Percentiles rank a stretch among this genome's conserved stretches.
phyloP scores from a whole-genome alignment of 164 flowering plant species.

The Nymphaea thermarum region DNA sequence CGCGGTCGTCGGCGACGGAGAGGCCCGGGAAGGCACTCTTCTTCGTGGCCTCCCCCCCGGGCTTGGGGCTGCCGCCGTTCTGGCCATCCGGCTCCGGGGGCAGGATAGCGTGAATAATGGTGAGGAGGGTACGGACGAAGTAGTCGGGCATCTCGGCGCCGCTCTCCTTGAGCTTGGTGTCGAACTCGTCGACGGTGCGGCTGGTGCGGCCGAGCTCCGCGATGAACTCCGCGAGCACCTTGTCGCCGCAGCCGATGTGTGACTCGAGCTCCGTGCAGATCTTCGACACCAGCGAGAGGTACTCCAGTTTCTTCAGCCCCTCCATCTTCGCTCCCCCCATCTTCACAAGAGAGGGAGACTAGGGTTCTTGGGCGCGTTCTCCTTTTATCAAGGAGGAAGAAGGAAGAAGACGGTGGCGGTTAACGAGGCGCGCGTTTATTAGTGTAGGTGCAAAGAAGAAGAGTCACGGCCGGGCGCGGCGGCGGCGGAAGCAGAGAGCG shows the following conservation, averaged over 20 bases:
- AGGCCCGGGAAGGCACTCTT: conserved; percentile 30
- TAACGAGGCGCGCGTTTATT: too few species aligned
- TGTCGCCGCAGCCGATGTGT: conserved; percentile 64
- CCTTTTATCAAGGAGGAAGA: too few species aligned
- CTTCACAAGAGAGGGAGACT: too few species aligned
- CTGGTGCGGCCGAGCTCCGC: conserved; percentile 54
- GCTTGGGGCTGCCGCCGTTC: conserved; percentile 13
- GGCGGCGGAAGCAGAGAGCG: too few species aligned
- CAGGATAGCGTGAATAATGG: conserved; percentile 71
- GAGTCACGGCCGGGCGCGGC: too few species aligned
- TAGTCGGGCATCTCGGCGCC: conserved; percentile 92
- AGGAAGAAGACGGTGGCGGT: too few species aligned
- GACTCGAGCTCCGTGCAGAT: conserved; percentile 76
- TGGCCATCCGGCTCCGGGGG: conserved; percentile 35
- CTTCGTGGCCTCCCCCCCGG: conserved; percentile 13
- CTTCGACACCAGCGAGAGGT: conserved; percentile 77
- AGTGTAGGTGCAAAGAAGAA: too few species aligned
- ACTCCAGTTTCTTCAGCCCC: conserved; percentile 60
- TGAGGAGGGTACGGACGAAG: conserved; percentile 64
- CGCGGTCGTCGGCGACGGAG: conserved; percentile 35
- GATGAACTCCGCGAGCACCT: conserved; percentile 78
- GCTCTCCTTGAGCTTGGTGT: conserved; percentile 49
- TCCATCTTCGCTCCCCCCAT: conserved; percentile 6
- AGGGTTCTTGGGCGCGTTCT: too few species aligned
- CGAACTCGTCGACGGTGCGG: conserved; percentile 58